These are phyloP conservation scores for Tritrichomonas musculus DNA, from an alignment of 208 protist species.

Conservation along the genomic window DNA sequence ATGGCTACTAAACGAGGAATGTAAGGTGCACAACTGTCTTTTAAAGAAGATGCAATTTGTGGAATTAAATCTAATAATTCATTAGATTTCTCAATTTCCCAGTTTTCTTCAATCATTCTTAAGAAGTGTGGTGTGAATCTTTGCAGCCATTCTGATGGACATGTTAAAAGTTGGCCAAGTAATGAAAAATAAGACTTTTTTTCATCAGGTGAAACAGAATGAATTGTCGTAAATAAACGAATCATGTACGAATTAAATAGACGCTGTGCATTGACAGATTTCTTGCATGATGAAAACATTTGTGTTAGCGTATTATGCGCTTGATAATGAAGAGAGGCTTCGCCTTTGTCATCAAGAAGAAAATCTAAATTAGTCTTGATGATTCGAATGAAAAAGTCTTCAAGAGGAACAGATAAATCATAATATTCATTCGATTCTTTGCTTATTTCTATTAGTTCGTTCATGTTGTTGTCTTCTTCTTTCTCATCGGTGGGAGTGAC, in stretches of 20 bases:
- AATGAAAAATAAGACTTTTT: background rate
- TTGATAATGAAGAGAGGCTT: background rate
- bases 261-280: background rate
- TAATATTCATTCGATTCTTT: background rate
- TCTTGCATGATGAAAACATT: background rate
- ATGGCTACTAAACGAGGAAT: background rate
- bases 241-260: background rate
- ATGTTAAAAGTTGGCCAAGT: background rate
- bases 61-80: background rate
- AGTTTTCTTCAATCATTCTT: background rate
- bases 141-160: slow-evolving; percentile 23
- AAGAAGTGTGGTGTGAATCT: background rate
- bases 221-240: background rate
- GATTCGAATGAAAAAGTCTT: background rate
- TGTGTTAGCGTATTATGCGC: background rate
- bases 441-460: background rate
- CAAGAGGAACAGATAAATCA: background rate
- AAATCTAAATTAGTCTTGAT: background rate
- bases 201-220: background rate
- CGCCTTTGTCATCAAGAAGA: background rate
- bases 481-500: background rate
- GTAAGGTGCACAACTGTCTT: background rate
- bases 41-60: background rate
- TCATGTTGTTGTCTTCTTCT: too few species aligned
- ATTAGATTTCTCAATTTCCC: background rate